phyloP scores from a whole-genome alignment of 148 eudicot species.

The Polygonum aviculare region DNA sequence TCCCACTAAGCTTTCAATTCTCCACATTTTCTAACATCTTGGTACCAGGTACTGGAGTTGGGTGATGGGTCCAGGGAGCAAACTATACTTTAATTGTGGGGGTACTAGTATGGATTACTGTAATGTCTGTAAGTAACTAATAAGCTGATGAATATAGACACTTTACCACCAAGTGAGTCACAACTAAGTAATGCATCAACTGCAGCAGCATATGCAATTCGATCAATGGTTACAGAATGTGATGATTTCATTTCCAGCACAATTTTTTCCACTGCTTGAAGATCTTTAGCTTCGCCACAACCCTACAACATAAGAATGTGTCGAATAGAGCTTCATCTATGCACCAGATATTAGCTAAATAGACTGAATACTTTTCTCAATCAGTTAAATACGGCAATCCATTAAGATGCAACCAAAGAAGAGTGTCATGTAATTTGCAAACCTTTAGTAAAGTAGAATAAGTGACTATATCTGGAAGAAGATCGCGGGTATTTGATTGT shows the following conservation, averaged over 20 bases:
- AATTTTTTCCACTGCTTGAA: constrained; percentile 31
- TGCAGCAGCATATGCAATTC: constrained; percentile 49
- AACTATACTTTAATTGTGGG: not conserved
- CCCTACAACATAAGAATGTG: constrained; percentile 28
- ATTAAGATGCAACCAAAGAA: constrained; percentile 1
- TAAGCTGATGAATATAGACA: not conserved
- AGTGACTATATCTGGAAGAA: constrained; percentile 50
- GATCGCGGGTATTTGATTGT: constrained; percentile 21
- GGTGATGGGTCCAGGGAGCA: not conserved
- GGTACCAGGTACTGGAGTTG: not conserved
- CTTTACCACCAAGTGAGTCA: constrained; percentile 44
- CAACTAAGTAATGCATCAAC: constrained; percentile 51
- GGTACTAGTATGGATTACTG: not conserved
- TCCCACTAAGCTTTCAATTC: not conserved
- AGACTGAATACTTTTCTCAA: not conserved
- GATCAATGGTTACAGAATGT: constrained; percentile 31
- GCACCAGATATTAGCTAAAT: not conserved
- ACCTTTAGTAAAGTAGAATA: constrained; percentile 66
- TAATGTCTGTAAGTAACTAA: not conserved
- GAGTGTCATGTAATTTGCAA: not conserved
- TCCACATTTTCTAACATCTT: not conserved
- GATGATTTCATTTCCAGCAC: constrained; percentile 47
- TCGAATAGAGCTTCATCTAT: not conserved
- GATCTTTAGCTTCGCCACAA: constrained; percentile 38
- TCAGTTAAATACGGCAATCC: not conserved